Percentiles rank a stretch among this genome's conserved stretches.
phyloP scores from a whole-genome alignment of 78 protist species.

The Dictyostelium brefeldianum region DNA sequence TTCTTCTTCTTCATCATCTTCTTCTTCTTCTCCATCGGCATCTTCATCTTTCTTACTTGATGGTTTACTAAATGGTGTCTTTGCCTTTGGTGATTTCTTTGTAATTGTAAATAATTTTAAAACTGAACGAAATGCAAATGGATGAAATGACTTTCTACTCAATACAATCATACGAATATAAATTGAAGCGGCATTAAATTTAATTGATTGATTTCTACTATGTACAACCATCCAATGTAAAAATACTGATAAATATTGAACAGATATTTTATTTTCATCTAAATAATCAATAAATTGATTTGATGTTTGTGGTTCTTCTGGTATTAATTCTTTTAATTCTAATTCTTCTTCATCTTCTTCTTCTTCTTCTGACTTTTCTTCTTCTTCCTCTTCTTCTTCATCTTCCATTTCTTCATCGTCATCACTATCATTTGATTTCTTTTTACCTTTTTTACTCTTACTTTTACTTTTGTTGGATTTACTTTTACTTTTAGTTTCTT shows the following conservation, averaged over 20 bases:
- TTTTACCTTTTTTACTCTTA: neutral
- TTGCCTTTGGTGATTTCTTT: neutral
- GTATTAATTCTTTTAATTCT: neutral
- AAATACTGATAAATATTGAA: constrained; percentile 6
- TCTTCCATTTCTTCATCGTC: neutral
- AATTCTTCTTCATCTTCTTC: neutral
- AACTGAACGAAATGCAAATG: constrained; percentile 29
- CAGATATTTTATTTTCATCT: neutral
- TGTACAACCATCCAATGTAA: constrained; percentile 38
- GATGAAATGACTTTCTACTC: constrained; percentile 29
- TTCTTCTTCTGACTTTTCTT: neutral
- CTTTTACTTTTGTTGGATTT: constrained; percentile 2
- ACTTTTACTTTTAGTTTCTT: constrained; percentile 13
- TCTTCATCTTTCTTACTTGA: neutral
- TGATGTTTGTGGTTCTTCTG: neutral
- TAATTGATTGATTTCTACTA: neutral
- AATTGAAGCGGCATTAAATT: constrained; percentile 48
- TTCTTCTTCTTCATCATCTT: constrained; percentile 1
- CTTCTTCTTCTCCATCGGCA: neutral
- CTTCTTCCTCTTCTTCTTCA: neutral
- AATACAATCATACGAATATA: constrained; percentile 41
- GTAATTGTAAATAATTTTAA: constrained; percentile 9
- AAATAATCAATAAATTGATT: constrained; percentile 47
- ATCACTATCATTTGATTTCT: constrained; percentile 19
- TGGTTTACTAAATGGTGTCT: neutral